Evolutionary conservation across 768 basidiomycete genomes (phyloP).

Genomic region (Hericium rajendrae): DNA sequence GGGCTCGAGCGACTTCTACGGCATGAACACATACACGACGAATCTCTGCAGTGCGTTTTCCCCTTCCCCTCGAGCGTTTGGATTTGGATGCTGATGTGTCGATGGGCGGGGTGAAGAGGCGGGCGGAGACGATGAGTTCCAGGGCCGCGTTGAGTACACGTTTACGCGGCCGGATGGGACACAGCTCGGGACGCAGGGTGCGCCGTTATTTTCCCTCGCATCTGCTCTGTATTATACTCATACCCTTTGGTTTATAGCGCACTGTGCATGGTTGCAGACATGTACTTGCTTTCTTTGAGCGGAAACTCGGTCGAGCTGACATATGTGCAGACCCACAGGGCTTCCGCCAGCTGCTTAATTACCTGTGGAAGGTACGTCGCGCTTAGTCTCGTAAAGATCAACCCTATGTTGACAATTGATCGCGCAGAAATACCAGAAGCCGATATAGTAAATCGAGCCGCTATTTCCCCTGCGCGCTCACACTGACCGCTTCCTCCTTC

Average conservation of each 20-base stretch:
- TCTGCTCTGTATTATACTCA: neutral
- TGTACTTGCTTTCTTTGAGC: constrained; percentile 29
- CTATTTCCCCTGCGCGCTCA: constrained; percentile 8
- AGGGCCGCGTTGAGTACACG: constrained; percentile 55
- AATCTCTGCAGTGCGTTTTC: constrained; percentile 34
- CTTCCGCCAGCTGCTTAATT: constrained; percentile 62
- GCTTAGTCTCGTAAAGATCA: neutral
- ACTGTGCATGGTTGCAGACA: constrained; percentile 59
- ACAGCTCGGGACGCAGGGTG: constrained; percentile 58
- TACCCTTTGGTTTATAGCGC: constrained; percentile 27
- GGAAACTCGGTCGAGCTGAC: neutral
- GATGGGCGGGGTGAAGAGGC: constrained; percentile 29
- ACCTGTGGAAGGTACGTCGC: constrained; percentile 50
- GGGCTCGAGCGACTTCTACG: constrained; percentile 64
- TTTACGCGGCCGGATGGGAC: constrained; percentile 61
- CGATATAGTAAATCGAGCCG: constrained; percentile 36
- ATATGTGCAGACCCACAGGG: constrained; percentile 44
- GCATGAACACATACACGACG: constrained; percentile 71
- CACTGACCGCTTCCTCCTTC: neutral
- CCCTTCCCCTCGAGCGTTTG: neutral
- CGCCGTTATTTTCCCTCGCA: constrained; percentile 1
- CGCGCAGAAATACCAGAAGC: constrained; percentile 33
- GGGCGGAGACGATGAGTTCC: constrained; percentile 62
- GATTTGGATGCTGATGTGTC: neutral
- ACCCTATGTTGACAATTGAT: neutral